Conservation (phyloP, 1,284 basidiomycete species). For the Leccinum subspadiceum region DNA sequence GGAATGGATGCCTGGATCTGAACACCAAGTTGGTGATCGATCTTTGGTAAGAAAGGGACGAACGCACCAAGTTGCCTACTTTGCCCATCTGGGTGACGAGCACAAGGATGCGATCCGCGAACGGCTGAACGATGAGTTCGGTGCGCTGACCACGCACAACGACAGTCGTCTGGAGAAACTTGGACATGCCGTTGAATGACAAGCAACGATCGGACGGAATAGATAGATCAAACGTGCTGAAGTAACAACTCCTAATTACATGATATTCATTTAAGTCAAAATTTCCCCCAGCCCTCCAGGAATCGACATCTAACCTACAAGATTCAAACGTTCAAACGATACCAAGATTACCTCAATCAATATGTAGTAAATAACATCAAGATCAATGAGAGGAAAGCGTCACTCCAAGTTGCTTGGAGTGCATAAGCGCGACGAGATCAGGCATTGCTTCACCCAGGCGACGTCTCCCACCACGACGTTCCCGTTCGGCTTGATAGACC, state of each 20-base stretch:
- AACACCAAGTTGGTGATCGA: conserved; percentile 2
- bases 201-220: background rate
- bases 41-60: conserved; percentile 2
- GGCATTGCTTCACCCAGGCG: conserved; percentile 79
- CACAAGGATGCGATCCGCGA: conserved; percentile 76
- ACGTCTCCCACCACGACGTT: conserved; percentile 47
- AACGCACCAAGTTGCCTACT: conserved; percentile 77
- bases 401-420: conserved; percentile 14
- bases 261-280: background rate
- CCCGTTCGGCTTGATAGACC: conserved; percentile 27
- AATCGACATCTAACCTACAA: background rate
- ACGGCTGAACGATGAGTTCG: conserved; percentile 75
- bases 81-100: conserved; percentile 86
- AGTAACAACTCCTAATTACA: background rate
- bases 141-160: conserved; percentile 59
- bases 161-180: conserved; percentile 39
- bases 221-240: background rate
- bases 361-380: conserved; percentile 9
- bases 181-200: conserved; percentile 15
- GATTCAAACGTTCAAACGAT: background rate
- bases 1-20: conserved; percentile 82
- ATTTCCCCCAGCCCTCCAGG: background rate
- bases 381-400: background rate
- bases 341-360: conserved; percentile 2
- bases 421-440: conserved; percentile 46